phyloP scores from a whole-genome alignment of 1,139 yeast genomes.

The Taiozyma sp. region DNA sequence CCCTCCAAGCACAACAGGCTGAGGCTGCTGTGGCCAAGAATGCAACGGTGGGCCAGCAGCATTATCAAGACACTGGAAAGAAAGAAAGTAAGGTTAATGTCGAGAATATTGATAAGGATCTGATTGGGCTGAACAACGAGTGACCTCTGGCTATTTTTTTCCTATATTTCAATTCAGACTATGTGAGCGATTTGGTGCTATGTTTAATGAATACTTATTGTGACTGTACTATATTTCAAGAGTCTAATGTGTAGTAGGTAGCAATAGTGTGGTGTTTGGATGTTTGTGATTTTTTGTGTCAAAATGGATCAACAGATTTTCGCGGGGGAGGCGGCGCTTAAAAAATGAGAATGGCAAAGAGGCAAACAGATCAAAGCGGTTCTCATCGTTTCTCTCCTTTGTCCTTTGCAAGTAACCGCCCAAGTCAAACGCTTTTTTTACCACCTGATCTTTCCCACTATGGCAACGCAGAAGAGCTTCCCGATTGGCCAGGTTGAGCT shows the following conservation, averaged over 20 bases:
- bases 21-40: constrained; percentile 4
- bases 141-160: background rate
- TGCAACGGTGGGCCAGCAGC: constrained; percentile 6
- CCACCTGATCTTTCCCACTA: background rate
- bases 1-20: constrained; percentile 1
- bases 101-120: constrained; percentile 21
- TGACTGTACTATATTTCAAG: background rate
- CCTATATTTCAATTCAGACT: background rate
- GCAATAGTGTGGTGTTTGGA: background rate
- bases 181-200: background rate
- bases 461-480: background rate
- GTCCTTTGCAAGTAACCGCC: too few species aligned
- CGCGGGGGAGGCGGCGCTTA: background rate
- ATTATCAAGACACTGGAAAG: background rate
- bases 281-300: background rate
- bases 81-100: constrained; percentile 1
- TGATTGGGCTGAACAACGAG: constrained; percentile 17
- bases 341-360: background rate
- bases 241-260: background rate
- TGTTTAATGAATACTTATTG: background rate
- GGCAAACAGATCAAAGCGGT: too few species aligned
- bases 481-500: constrained; percentile 15
- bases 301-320: background rate
- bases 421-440: too few species aligned
- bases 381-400: too few species aligned